Evolutionary conservation across 2,329 filamentous ascomycete species (phyloP).

Genomic region (Dothideomycetes sp.): DNA sequence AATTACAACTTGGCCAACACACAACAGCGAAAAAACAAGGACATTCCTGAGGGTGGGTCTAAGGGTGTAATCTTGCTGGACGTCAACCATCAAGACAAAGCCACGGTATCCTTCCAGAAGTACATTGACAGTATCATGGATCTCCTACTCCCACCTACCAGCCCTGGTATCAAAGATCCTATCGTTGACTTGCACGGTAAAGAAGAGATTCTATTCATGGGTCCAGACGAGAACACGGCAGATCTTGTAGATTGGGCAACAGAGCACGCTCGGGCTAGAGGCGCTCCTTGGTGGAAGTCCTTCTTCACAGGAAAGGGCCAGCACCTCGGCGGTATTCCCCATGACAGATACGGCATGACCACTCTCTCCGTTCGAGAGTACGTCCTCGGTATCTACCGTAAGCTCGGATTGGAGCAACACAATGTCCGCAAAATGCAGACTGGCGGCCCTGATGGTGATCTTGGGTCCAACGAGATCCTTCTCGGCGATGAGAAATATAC

Average conservation of each 20-base stretch:
- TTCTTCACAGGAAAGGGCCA: conserved; percentile 99
- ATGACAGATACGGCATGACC: conserved; percentile 96
- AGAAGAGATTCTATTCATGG: conserved; percentile 96
- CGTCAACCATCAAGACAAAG: conserved; percentile 86
- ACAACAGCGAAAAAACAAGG: conserved; percentile 99
- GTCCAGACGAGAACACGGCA: conserved; percentile 96
- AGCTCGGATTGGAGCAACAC: conserved; percentile 77
- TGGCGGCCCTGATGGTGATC: conserved; percentile 88
- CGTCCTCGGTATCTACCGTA: conserved; percentile 92
- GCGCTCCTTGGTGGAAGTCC: conserved; percentile 98
- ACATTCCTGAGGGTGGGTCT: conserved; percentile 94
- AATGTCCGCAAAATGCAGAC: conserved; percentile 92
- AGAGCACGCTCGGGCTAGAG: conserved; percentile 74
- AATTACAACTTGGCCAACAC: conserved; percentile 98
- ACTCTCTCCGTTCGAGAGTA: conserved; percentile 94
- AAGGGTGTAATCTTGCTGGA: conserved; percentile 97
- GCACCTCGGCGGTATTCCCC: conserved; percentile 89
- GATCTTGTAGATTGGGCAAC: conserved; percentile 98
- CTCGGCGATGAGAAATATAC: conserved; percentile 94
- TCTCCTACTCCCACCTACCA: conserved; percentile 76
- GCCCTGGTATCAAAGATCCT: conserved; percentile 96
- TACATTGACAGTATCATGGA: conserved; percentile 99
- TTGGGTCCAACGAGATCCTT: conserved; percentile 95
- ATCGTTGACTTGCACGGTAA: conserved; percentile 93
- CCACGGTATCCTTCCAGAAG: conserved; percentile 89